phyloP scores from a whole-genome alignment of 768 basidiomycete species.

The Lyophyllum decastes region DNA sequence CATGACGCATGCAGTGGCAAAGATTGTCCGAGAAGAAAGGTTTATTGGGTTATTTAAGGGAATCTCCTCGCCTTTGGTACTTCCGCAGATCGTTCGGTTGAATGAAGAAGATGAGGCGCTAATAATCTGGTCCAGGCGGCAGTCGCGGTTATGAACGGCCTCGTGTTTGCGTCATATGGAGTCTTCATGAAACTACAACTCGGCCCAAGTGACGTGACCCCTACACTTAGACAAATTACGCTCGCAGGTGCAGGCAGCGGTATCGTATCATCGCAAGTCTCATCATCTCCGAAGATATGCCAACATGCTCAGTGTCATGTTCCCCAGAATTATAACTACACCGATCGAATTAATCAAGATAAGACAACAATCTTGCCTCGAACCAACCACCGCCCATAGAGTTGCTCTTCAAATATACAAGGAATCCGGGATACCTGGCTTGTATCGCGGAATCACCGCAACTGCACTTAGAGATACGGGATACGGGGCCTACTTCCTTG shows the following conservation, averaged over 20 bases:
- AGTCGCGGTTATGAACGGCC: conserved; percentile 78
- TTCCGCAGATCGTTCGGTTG: conserved; percentile 18
- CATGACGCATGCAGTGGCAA: conserved; percentile 63
- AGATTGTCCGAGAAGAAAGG: conserved; percentile 71
- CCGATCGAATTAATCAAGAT: conserved; percentile 91
- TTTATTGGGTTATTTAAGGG: conserved; percentile 75
- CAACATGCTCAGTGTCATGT: neutral
- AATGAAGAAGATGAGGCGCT: neutral
- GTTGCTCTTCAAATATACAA: conserved; percentile 60
- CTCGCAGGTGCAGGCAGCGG: conserved; percentile 84
- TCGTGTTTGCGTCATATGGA: conserved; percentile 85
- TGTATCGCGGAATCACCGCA: conserved; percentile 76
- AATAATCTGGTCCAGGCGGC: conserved; percentile 46
- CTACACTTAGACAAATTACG: conserved; percentile 70
- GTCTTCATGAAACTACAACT: conserved; percentile 74
- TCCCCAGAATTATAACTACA: conserved; percentile 68
- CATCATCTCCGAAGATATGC: conserved; percentile 3
- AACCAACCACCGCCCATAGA: conserved; percentile 46
- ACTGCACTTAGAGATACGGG: conserved; percentile 80
- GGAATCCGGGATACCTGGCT: conserved; percentile 57
- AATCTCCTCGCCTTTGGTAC: conserved; percentile 77
- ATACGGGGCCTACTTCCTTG: conserved; percentile 85
- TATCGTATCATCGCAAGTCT: conserved; percentile 71
- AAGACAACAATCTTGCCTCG: conserved; percentile 64
- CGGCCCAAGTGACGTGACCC: conserved; percentile 42